Conservation (phyloP, 257 asterid species). For the Thymus quinquecostatus region DNA sequence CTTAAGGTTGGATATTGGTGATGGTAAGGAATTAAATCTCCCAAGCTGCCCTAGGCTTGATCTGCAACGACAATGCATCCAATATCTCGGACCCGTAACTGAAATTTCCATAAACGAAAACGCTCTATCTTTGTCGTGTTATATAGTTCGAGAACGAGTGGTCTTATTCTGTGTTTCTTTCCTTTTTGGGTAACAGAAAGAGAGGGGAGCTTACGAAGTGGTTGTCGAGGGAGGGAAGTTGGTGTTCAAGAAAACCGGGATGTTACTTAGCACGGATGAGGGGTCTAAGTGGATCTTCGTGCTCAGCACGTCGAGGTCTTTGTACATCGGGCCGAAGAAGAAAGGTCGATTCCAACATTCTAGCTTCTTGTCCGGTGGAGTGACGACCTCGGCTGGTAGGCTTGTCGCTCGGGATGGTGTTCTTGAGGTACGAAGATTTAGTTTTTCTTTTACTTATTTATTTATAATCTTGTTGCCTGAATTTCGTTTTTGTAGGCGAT, state of each 20-base stretch:
- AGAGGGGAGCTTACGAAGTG: conserved; percentile 65
- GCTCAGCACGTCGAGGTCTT: conserved; percentile 58
- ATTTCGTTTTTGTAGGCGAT: conserved; percentile 42
- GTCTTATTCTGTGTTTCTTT: not conserved
- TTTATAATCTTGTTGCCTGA: not conserved
- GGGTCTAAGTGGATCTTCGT: conserved; percentile 74
- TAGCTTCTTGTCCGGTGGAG: conserved; percentile 64
- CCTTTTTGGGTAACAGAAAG: conserved; percentile 39
- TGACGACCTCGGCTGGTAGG: conserved; percentile 69
- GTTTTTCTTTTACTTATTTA: not conserved
- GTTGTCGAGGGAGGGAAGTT: conserved; percentile 58
- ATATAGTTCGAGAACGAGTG: not conserved
- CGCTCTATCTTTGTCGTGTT: not conserved
- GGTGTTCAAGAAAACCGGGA: conserved; percentile 51
- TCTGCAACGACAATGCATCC: conserved; percentile 64
- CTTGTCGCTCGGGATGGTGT: conserved; percentile 56
- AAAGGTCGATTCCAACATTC: conserved; percentile 70
- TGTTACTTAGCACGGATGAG: conserved; percentile 47
- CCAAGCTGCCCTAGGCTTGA: conserved; percentile 50
- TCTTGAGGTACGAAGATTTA: conserved; percentile 49
- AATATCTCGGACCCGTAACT: conserved; percentile 72
- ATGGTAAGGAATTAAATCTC: conserved; percentile 66
- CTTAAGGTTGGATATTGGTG: conserved; percentile 75
- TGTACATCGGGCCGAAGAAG: conserved; percentile 57
- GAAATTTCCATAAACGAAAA: not conserved